These are phyloP conservation scores for Nitzschia inconspicua DNA, from an alignment of 108 stramenopile species.

Conservation along the genomic window DNA sequence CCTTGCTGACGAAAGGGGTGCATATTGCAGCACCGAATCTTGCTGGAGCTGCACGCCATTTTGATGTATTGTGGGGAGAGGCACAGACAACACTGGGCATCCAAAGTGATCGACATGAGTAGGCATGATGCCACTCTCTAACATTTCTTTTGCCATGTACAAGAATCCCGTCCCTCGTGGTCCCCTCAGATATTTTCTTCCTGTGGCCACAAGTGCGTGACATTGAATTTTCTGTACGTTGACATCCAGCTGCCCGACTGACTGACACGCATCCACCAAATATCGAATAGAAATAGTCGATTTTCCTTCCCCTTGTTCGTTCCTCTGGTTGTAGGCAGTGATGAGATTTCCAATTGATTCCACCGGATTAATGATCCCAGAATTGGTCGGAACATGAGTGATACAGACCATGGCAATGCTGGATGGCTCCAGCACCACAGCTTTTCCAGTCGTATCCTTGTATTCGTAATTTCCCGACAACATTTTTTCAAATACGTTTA, in stretches of 20 bases:
- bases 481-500: constrained; percentile 52
- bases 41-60: constrained; percentile 28
- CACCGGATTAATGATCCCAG: constrained; percentile 75
- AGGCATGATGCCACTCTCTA: constrained; percentile 27
- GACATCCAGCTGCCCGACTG: constrained; percentile 64
- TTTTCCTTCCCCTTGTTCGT: background rate
- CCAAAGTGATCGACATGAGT: constrained; percentile 54
- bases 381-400: constrained; percentile 81
- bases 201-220: constrained; percentile 68
- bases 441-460: background rate
- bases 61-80: constrained; percentile 6
- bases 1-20: constrained; percentile 40
- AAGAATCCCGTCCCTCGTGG: constrained; percentile 86
- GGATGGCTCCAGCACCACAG: constrained; percentile 32
- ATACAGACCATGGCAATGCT: constrained; percentile 59
- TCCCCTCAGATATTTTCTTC: constrained; percentile 77
- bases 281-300: constrained; percentile 40
- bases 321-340: constrained; percentile 16
- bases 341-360: constrained; percentile 50
- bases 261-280: constrained; percentile 82
- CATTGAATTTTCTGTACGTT: constrained; percentile 56
- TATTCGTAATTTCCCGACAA: constrained; percentile 28
- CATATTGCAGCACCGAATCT: constrained; percentile 12
- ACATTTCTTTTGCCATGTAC: constrained; percentile 33
- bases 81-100: constrained; percentile 31